Evolutionary conservation across 345 rosid species (phyloP), one percentile per base, ranked within the genome.

Genomic region (Eucalyptus pumila): DNA sequence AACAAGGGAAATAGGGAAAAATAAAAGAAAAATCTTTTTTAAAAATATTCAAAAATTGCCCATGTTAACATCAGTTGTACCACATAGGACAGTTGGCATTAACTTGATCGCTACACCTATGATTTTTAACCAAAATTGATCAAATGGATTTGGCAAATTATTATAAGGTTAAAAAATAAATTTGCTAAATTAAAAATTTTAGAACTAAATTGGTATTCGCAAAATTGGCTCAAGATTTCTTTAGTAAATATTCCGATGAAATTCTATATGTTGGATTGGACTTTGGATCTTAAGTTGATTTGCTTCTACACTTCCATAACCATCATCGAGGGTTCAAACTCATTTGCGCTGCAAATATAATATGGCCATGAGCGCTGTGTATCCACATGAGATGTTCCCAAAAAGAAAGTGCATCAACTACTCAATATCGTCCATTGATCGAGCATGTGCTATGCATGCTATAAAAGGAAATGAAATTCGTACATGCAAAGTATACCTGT

Each of bases 11-110:
- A 60, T 60, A 60, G 32, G 32, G 56, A 19, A 19, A 52, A 52
- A 50, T 4, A 26, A 11, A 58, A 58, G n/a, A 58, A 58, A 26
- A 11, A 4, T 54, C 1, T 4, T 51, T 54, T 21, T 50, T 15
- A 0, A 7, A 16, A 52, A 52, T 1, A 19, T 3, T 52, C 1
- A 52, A 52, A 52, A 52, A 7, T 52, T 52, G 24, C 1, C 24
- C 56, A 52, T 52, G 1, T 52, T 52, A 8, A 3, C 2, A 52
- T 52, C 5, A 19, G 5, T 52, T 4, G 56, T 52, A 52, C 24
- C 56, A 19, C 24, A 52, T 1, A 52, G 0, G 4, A 52, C 0
- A 4, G 5, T 4, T 4, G 1, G 56, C 0, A 2, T 52, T 52
- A 52, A 52, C 56, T 52, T 8, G 10, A 52, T 52, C 24, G 0